Conservation (phyloP, 1,284 basidiomycete species). For the Hypsizygus ulmarius region DNA sequence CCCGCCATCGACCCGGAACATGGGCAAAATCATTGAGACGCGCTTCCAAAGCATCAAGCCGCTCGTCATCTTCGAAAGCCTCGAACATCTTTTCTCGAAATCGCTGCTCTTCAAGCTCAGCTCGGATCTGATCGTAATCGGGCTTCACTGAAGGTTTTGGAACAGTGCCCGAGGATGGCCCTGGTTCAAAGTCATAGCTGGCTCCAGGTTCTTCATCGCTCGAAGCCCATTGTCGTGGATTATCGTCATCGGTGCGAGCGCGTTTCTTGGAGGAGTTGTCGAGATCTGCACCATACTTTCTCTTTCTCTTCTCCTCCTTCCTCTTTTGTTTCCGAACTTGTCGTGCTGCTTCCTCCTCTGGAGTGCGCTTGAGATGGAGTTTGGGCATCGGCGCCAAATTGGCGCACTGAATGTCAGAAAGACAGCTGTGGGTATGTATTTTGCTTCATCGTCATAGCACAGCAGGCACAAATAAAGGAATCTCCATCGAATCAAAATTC, state of each 20-base stretch:
- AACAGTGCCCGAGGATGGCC: slow-evolving; percentile 12
- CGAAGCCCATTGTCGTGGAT: slow-evolving; percentile 36
- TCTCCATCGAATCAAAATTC: not conserved
- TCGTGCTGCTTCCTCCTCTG: slow-evolving; percentile 60
- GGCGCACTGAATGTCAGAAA: not conserved
- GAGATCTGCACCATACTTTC: slow-evolving; percentile 19
- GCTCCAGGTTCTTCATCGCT: slow-evolving; percentile 37
- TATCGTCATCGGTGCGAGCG: slow-evolving; percentile 17
- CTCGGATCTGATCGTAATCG: slow-evolving; percentile 49
- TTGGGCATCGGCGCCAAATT: slow-evolving; percentile 45
- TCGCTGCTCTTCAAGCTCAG: slow-evolving; percentile 56
- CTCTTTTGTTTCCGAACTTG: slow-evolving; percentile 49
- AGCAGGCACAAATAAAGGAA: slow-evolving; percentile 15
- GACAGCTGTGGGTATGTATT: too few relatives aligned
- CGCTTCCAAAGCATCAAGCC: slow-evolving; percentile 60
- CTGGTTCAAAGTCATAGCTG: slow-evolving; percentile 25
- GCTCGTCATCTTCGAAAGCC: slow-evolving; percentile 67
- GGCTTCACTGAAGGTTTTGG: slow-evolving; percentile 29
- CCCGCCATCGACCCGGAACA: slow-evolving; percentile 52
- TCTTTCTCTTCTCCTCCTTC: slow-evolving; percentile 33
- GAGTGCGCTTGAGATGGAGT: slow-evolving; percentile 69
- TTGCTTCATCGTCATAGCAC: not conserved
- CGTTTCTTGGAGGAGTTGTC: slow-evolving; percentile 20
- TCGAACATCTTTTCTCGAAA: slow-evolving; percentile 71
- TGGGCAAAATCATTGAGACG: slow-evolving; percentile 65